A percentile compares a stretch with the other conserved stretches of the same genome.
phyloP scores from a whole-genome alignment of 331 rosid genomes.

The Erythrophleum ivorense region DNA sequence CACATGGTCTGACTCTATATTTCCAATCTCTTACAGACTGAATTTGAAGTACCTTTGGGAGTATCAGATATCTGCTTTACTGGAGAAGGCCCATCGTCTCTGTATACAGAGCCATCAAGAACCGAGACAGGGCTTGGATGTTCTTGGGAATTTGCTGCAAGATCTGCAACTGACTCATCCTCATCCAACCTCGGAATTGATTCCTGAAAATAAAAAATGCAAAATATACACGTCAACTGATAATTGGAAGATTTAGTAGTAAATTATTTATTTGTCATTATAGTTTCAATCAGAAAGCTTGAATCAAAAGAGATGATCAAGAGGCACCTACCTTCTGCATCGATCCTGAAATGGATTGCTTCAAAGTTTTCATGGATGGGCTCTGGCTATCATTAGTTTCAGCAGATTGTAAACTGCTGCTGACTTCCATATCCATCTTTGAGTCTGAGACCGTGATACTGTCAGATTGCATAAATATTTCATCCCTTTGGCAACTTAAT shows the following conservation, averaged over 20 bases:
- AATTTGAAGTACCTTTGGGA: constrained; percentile 57
- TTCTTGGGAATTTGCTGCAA: constrained; percentile 57
- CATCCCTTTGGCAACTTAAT: constrained; percentile 72
- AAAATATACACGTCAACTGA: constrained; percentile 21
- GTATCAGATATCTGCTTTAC: constrained; percentile 53
- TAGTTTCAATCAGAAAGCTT: constrained; percentile 20
- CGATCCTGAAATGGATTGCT: constrained; percentile 51
- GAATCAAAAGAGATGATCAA: constrained; percentile 21
- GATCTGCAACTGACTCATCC: constrained; percentile 59
- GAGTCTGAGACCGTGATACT: constrained; percentile 43
- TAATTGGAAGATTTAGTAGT: not conserved
- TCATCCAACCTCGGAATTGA: constrained; percentile 51
- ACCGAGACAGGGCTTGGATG: constrained; percentile 79
- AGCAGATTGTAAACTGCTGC: constrained; percentile 48
- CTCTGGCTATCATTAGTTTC: constrained; percentile 47
- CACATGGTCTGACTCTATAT: not conserved
- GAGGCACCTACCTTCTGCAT: constrained; percentile 52
- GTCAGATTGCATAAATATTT: constrained; percentile 54
- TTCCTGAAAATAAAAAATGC: constrained; percentile 50
- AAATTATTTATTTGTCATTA: not conserved
- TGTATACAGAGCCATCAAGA: constrained; percentile 64
- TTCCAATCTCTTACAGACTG: constrained; percentile 8
- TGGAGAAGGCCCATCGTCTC: constrained; percentile 65
- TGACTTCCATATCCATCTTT: constrained; percentile 58
- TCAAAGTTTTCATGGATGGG: constrained; percentile 51